Conservation (phyloP, 805 yeast genomes). For the Pichia paraexigua region DNA sequence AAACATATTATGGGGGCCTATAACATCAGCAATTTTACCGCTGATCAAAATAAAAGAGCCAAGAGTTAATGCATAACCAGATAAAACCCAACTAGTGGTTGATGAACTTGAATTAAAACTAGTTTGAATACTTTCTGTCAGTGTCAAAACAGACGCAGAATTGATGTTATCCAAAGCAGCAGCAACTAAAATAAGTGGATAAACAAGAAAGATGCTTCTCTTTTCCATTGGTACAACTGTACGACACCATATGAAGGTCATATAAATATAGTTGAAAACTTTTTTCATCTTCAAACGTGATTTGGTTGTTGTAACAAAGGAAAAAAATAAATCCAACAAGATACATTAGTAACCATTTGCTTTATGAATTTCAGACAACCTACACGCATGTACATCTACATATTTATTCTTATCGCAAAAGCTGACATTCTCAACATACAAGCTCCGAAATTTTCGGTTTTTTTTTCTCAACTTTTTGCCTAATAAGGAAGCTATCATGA, state of each 20-base stretch:
- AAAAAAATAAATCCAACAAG: too few relatives aligned
- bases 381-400: too few relatives aligned
- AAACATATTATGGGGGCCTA: conserved; percentile 32
- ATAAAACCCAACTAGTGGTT: conserved; percentile 35
- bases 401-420: too few relatives aligned
- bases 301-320: too few relatives aligned
- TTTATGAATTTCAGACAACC: too few relatives aligned
- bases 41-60: conserved; percentile 36
- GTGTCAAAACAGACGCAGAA: conserved; percentile 21
- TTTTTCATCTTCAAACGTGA: too few relatives aligned
- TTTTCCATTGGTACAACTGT: conserved; percentile 13
- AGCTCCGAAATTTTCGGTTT: too few relatives aligned
- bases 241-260: neutral
- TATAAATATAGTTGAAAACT: too few relatives aligned
- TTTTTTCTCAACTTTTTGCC: too few relatives aligned
- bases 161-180: conserved; percentile 21
- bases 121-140: conserved; percentile 25
- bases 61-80: conserved; percentile 37
- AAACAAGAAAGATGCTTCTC: conserved; percentile 12
- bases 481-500: too few relatives aligned
- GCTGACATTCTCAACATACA: too few relatives aligned
- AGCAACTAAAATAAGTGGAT: conserved; percentile 10
- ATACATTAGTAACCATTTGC: too few relatives aligned
- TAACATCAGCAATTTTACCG: conserved; percentile 36
- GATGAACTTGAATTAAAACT: conserved; percentile 29